Percentiles rank a stretch among this genome's conserved stretches.
These are phyloP conservation scores for Globisporangium apiculatum DNA, from an alignment of 352 stramenopile species.

Conservation along the genomic window DNA sequence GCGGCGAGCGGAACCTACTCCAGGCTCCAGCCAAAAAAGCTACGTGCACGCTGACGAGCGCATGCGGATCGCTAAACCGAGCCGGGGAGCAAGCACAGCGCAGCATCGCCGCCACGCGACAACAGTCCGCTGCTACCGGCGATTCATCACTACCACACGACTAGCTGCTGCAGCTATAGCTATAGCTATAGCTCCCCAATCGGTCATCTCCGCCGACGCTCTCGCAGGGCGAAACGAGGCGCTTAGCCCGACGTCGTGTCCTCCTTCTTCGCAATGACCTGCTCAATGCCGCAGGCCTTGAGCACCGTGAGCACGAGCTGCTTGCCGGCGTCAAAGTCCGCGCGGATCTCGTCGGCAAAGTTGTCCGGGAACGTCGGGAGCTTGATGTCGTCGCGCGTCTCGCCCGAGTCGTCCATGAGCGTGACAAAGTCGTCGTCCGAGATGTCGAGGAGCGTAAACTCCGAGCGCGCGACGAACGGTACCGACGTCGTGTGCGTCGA, in stretches of 20 bases:
- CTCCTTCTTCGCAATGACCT: conserved; percentile 98
- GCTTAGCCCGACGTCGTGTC: conserved; percentile 37
- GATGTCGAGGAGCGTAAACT: conserved; percentile 99
- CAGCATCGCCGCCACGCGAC: too few relatives aligned
- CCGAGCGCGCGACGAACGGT: conserved; percentile 94
- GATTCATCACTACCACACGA: too few relatives aligned
- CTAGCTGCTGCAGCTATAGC: too few relatives aligned
- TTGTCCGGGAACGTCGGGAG: conserved; percentile 93
- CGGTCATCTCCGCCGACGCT: too few relatives aligned
- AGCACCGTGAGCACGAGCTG: conserved; percentile 95
- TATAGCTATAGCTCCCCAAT: too few relatives aligned
- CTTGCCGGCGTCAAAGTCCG: conserved; percentile 95
- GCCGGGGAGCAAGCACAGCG: too few relatives aligned
- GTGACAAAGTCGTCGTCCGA: conserved; percentile 97
- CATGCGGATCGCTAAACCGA: too few relatives aligned
- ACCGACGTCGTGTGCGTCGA: conserved; percentile 98
- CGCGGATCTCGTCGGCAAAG: conserved; percentile 95
- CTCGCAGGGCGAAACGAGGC: too few relatives aligned
- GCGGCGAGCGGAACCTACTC: too few relatives aligned
- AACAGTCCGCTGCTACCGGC: too few relatives aligned
- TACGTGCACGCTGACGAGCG: too few relatives aligned
- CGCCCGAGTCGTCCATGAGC: conserved; percentile 97
- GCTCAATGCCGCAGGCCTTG: conserved; percentile 96
- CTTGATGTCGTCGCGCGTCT: conserved; percentile 98
- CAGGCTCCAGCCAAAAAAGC: too few relatives aligned